Evolutionary conservation across 2,329 filamentous ascomycete genomes (phyloP).

Genomic region (Cytospora leucostoma): DNA sequence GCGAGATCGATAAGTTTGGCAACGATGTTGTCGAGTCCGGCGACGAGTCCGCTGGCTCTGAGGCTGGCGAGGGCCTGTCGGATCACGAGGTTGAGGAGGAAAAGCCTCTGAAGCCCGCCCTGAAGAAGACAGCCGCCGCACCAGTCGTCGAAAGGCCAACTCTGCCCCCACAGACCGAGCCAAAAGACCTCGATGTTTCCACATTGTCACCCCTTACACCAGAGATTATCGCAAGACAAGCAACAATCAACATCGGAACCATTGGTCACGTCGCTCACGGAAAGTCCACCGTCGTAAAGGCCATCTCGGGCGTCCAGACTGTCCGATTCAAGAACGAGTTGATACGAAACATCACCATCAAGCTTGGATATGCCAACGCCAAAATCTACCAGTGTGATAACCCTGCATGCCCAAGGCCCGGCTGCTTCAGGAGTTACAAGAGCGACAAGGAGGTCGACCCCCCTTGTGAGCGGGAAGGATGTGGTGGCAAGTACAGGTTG

Average conservation of each 20-base stretch:
- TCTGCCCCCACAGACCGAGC: constrained; percentile 87
- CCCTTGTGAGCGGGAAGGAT: constrained; percentile 91
- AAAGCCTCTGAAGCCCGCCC: constrained; percentile 76
- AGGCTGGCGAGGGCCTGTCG: constrained; percentile 55
- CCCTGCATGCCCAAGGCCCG: constrained; percentile 83
- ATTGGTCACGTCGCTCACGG: constrained; percentile 99
- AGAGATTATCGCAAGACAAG: constrained; percentile 96
- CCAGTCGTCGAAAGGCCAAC: constrained; percentile 55
- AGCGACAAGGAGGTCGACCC: constrained; percentile 99
- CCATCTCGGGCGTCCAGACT: constrained; percentile 97
- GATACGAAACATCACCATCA: constrained; percentile 99
- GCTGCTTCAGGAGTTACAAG: constrained; percentile 96
- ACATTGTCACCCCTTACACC: constrained; percentile 82
- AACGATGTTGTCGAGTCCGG: constrained; percentile 71
- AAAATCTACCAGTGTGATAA: constrained; percentile 99
- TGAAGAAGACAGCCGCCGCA: constrained; percentile 74
- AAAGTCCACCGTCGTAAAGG: constrained; percentile 98
- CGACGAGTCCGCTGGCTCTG: constrained; percentile 60
- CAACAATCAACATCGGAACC: constrained; percentile 98
- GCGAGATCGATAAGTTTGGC: constrained; percentile 59
- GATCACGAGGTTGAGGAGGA: constrained; percentile 61
- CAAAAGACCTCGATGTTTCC: constrained; percentile 81
- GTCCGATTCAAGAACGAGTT: constrained; percentile 99
- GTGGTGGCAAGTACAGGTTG: constrained; percentile 81
- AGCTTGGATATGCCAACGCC: constrained; percentile 98